Evolutionary conservation across 495 filamentous ascomycete genomes (phyloP).

Genomic region (Cenococcum geophilum): DNA sequence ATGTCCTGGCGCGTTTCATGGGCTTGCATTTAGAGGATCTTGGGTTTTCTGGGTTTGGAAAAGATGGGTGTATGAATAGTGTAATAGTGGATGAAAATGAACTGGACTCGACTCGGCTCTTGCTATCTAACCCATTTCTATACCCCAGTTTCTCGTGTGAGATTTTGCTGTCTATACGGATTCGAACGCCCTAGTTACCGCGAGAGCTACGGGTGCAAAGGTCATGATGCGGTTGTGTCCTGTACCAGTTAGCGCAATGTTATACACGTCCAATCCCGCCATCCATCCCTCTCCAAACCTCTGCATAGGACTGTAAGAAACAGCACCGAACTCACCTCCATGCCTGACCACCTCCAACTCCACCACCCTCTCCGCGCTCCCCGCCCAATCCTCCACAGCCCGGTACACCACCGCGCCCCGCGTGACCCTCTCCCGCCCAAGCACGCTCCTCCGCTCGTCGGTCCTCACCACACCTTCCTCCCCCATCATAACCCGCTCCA

Average conservation of each 20-base stretch:
- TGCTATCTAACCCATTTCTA: background rate
- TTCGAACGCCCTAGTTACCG: constrained; percentile 58
- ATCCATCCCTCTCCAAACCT: too few relatives aligned
- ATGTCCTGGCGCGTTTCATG: background rate
- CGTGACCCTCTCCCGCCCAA: constrained; percentile 33
- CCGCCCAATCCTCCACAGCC: constrained; percentile 18
- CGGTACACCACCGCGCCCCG: constrained; percentile 27
- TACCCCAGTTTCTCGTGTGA: background rate
- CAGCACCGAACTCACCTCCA: constrained; percentile 46
- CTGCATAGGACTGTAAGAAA: too few relatives aligned
- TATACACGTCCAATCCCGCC: too few relatives aligned
- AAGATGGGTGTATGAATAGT: constrained; percentile 6
- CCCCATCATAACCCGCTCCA: constrained; percentile 37
- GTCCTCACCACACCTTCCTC: constrained; percentile 35
- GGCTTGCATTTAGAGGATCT: constrained; percentile 10
- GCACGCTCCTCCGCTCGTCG: constrained; percentile 30
- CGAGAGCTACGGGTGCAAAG: constrained; percentile 51
- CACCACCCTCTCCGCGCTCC: constrained; percentile 33
- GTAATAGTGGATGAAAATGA: constrained; percentile 1
- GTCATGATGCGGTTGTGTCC: constrained; percentile 55
- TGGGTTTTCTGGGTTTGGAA: background rate
- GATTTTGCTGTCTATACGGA: background rate
- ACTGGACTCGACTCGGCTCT: background rate
- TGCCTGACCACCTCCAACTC: constrained; percentile 52
- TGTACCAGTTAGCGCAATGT: constrained; percentile 24